Percentiles rank a stretch among this genome's conserved stretches.
Conservation (phyloP, 2,329 filamentous ascomycete genomes). For the Colletotrichum lupini region DNA sequence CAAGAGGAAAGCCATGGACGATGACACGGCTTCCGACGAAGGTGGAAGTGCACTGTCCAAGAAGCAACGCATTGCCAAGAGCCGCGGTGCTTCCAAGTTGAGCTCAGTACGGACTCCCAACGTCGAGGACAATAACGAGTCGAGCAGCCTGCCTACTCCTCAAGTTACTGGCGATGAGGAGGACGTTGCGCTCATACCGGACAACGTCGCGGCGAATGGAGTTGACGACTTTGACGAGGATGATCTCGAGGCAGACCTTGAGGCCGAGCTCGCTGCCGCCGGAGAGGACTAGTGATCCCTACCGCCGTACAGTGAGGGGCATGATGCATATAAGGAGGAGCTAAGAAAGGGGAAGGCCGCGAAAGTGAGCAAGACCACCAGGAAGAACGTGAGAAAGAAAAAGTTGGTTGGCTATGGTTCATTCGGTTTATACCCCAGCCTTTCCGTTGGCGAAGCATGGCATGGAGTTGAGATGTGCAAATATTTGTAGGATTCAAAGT, state of each 20-base stretch:
- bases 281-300: slow-evolving; percentile 14
- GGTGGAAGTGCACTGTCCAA: slow-evolving; percentile 54
- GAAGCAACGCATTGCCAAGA: slow-evolving; percentile 60
- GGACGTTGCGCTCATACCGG: slow-evolving; percentile 40
- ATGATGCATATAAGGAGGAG: background rate
- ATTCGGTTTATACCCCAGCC: slow-evolving; percentile 37
- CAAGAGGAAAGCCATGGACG: slow-evolving; percentile 38
- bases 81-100: slow-evolving; percentile 57
- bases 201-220: slow-evolving; percentile 41
- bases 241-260: slow-evolving; percentile 68
- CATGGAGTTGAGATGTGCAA: slow-evolving; percentile 37
- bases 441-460: slow-evolving; percentile 35
- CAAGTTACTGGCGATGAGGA: slow-evolving; percentile 55
- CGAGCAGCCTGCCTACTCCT: slow-evolving; percentile 53
- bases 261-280: slow-evolving; percentile 72
- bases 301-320: background rate
- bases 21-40: slow-evolving; percentile 39
- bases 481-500: slow-evolving; percentile 26
- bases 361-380: background rate
- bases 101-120: slow-evolving; percentile 57
- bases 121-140: slow-evolving; percentile 48
- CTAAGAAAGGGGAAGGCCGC: background rate
- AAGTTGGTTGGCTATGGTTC: slow-evolving; percentile 34
- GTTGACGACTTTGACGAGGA: slow-evolving; percentile 61
- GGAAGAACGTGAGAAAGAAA: slow-evolving; percentile 1